These are phyloP conservation scores for Nicotiana tabacum DNA, from an alignment of 257 asterid genomes.

Conservation along the genomic window DNA sequence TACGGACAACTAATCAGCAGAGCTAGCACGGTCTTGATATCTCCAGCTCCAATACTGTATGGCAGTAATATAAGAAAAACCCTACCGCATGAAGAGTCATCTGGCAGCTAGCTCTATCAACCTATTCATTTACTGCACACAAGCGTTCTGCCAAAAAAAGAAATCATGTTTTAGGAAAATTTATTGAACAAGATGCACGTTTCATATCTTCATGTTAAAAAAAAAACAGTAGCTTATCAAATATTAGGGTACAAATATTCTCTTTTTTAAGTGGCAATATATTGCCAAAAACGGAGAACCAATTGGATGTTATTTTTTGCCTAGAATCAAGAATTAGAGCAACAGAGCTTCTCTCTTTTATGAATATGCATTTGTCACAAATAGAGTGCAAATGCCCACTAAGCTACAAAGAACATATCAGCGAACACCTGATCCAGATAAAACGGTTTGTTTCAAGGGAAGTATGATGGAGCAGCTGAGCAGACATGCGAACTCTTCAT, in stretches of 20 bases:
- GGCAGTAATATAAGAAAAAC: slow-evolving; percentile 1
- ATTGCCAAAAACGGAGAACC: not conserved
- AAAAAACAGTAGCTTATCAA: not conserved
- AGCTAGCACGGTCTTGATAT: not conserved
- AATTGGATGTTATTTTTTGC: not conserved
- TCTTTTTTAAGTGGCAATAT: not conserved
- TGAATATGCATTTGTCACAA: too few species aligned
- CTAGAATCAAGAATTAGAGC: too few species aligned
- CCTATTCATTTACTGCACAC: slow-evolving; percentile 40
- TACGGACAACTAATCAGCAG: not conserved
- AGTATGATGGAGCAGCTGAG: not conserved
- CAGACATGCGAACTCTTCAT: not conserved
- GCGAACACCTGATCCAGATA: not conserved
- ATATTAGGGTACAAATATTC: not conserved
- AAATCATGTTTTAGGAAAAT: slow-evolving; percentile 1
- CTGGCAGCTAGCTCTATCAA: slow-evolving; percentile 12
- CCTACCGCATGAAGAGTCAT: not conserved
- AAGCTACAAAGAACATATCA: not conserved
- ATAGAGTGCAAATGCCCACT: not conserved
- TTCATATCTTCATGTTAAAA: not conserved
- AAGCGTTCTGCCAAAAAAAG: slow-evolving; percentile 53
- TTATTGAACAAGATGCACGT: not conserved
- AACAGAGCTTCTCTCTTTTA: too few species aligned
- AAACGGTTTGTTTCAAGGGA: not conserved
- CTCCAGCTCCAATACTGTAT: slow-evolving; percentile 2